Evolutionary conservation across 2,329 filamentous ascomycete genomes (phyloP), one percentile per base, ranked within the genome.

Genomic region (Madurella mycetomatis): DNA sequence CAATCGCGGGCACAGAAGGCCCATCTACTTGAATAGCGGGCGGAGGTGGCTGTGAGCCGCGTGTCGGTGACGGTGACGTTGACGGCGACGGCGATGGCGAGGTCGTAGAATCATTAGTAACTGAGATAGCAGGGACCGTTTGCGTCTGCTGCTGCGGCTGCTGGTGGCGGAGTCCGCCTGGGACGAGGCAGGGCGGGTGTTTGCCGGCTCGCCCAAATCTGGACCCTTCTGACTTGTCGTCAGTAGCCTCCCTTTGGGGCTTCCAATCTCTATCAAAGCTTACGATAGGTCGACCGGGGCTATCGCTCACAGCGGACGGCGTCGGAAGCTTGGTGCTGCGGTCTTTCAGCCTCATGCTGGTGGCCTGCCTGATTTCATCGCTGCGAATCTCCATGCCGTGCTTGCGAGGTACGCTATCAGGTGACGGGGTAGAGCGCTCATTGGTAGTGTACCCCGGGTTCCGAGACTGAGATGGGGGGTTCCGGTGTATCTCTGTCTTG

Each of bases 241-340:
- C 86, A 79, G 87, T 79, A 72, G 76, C 77, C 76, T 81, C 77
- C 69, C 88, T 84, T 69, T 81, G 82, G 67, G 84, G 81, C 77
- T 84, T 87, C 85, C 90, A 96, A 69, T 87, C 82, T 66, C 82
- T 82, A 73, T 95, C 83, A 79, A 97, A 97, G 80, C 92, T 97
- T 79, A 97, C 92, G 77, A 97, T 97, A 60, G 92, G 92, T 68
- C 92, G 85, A 64, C 90, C 90, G 64, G 88, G 87, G 67, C 82
- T 88, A 74, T 96, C 88, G 75, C 91, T 96, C 71, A 97, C 92
- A 66, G 89, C 86, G 51, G 88, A 90, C 61, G 92, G 92, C 66
- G 87, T 92, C 30, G 92, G 92, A 58, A 97, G 78, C 68, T 89
- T 95, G 54, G 85, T 73, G 72, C 91, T 96, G 67, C 92, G 86